Conservation (phyloP, 345 rosid species). For the Citropsis articulata region DNA sequence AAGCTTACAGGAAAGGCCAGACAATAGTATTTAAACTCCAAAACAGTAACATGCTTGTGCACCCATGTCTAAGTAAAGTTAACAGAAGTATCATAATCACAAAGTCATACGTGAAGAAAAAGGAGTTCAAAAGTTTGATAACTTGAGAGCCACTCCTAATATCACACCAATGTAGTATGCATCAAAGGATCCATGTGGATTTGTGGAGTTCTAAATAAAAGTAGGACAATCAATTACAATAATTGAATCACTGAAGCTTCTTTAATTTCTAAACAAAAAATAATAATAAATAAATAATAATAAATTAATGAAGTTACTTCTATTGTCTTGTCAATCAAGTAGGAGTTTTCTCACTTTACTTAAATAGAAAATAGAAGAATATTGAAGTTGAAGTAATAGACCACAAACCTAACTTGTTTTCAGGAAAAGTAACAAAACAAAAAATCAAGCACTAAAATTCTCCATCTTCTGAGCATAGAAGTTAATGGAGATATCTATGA, state of each 20-base stretch:
- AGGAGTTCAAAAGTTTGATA: background rate
- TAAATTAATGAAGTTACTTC: background rate
- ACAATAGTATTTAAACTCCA: background rate
- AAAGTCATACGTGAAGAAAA: background rate
- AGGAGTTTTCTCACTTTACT: background rate
- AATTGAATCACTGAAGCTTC: background rate
- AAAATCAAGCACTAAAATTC: background rate
- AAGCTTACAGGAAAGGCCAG: background rate
- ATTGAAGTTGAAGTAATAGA: background rate
- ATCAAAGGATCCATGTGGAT: background rate
- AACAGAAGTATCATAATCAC: background rate
- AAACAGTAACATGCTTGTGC: background rate
- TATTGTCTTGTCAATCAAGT: background rate
- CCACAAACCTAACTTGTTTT: background rate
- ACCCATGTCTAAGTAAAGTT: background rate
- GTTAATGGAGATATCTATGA: background rate
- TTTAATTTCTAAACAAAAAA: background rate
- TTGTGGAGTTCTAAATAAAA: background rate
- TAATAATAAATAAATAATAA: too few species aligned
- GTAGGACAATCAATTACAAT: background rate
- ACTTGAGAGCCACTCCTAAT: background rate
- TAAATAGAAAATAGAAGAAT: background rate
- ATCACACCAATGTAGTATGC: background rate
- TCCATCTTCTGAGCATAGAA: conserved; percentile 5
- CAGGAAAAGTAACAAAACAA: background rate